These are phyloP conservation scores for Blastobotrys elegans DNA, from an alignment of 1,139 yeast genomes.

Conservation along the genomic window DNA sequence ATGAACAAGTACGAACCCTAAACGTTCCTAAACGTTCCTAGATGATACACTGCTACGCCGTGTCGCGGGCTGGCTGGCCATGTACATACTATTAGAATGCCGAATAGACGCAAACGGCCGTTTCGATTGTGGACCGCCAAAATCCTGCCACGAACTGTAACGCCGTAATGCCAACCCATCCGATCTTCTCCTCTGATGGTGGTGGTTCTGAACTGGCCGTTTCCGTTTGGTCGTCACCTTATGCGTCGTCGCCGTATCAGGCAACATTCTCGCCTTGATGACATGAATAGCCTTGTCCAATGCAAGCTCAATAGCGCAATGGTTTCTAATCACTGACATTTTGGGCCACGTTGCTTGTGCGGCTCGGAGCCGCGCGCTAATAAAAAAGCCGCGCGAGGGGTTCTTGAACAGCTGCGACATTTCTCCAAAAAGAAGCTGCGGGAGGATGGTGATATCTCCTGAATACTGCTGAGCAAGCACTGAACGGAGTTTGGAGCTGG, in stretches of 20 bases:
- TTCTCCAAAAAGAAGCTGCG: constrained; percentile 59
- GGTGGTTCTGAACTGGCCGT: too few species aligned
- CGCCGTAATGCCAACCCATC: constrained; percentile 15
- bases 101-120: too few species aligned
- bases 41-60: neutral
- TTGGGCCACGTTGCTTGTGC: constrained; percentile 95
- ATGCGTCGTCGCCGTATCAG: constrained; percentile 15
- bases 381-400: constrained; percentile 71
- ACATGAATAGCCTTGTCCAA: constrained; percentile 70
- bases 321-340: constrained; percentile 74
- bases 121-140: neutral
- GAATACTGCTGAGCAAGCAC: constrained; percentile 81
- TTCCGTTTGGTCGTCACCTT: neutral
- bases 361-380: constrained; percentile 72
- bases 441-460: constrained; percentile 90
- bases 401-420: constrained; percentile 62
- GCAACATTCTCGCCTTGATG: constrained; percentile 56
- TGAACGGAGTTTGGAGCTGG: constrained; percentile 67
- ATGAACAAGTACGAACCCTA: constrained; percentile 3
- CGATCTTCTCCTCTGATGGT: constrained; percentile 13
- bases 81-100: too few species aligned
- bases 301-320: constrained; percentile 84
- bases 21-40: too few species aligned
- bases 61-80: neutral
- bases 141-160: constrained; percentile 7